A percentile compares a stretch with the other conserved stretches of the same genome.
These are phyloP conservation scores for Trametes gibbosa DNA, from an alignment of 768 basidiomycete genomes.

Conservation along the genomic window DNA sequence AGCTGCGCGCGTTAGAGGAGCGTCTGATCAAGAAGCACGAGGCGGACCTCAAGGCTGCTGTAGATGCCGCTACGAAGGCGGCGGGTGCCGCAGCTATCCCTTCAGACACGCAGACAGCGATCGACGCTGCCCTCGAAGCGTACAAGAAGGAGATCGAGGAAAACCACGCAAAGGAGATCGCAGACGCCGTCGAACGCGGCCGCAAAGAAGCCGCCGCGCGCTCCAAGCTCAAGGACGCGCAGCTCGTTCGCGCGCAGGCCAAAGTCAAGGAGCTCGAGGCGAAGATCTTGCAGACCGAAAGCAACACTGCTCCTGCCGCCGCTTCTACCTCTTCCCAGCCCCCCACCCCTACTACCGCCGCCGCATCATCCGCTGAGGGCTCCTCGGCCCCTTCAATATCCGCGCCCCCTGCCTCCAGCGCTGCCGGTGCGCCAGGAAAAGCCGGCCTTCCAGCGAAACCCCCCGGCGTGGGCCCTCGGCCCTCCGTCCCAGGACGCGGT, in stretches of 20 bases:
- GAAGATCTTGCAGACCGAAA: slow-evolving; percentile 56
- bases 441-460: slow-evolving; percentile 23
- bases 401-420: slow-evolving; percentile 18
- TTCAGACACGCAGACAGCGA: slow-evolving; percentile 44
- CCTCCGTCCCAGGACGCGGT: slow-evolving; percentile 33
- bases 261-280: slow-evolving; percentile 69
- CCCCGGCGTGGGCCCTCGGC: slow-evolving; percentile 28
- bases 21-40: slow-evolving; percentile 53
- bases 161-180: slow-evolving; percentile 60
- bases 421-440: slow-evolving; percentile 28
- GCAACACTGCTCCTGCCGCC: slow-evolving; percentile 35
- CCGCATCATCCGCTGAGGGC: not conserved
- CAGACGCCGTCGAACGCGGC: slow-evolving; percentile 65
- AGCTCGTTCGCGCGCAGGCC: slow-evolving; percentile 57
- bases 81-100: slow-evolving; percentile 21
- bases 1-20: slow-evolving; percentile 53
- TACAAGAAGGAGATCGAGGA: slow-evolving; percentile 48
- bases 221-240: slow-evolving; percentile 67
- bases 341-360: not conserved
- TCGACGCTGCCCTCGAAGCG: slow-evolving; percentile 44
- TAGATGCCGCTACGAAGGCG: slow-evolving; percentile 44
- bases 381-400: slow-evolving; percentile 11
- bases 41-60: slow-evolving; percentile 49
- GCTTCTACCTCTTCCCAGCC: not conserved
- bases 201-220: slow-evolving; percentile 61